Percentiles rank a stretch among this genome's conserved stretches.
phyloP scores from a whole-genome alignment of 169 alveolate species.

The Babesia caballi region DNA sequence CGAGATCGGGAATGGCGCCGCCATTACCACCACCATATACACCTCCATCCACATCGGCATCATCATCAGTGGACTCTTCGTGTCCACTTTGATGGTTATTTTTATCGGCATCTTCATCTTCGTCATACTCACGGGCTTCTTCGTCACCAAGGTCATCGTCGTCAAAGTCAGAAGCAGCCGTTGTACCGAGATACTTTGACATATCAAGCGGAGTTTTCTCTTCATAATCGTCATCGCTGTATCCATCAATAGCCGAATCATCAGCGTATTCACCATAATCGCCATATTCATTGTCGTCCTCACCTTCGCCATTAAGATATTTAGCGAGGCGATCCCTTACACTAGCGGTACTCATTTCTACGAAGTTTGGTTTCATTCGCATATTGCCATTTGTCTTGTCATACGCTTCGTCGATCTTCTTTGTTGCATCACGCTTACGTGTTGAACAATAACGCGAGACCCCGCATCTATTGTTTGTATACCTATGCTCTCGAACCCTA shows the following conservation, averaged over 20 bases:
- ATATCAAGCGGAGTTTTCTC: background rate
- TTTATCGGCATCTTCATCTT: constrained; percentile 11
- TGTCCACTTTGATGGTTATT: background rate
- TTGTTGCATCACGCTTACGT: background rate
- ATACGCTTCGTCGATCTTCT: background rate
- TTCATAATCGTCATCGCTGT: background rate
- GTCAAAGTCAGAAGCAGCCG: background rate
- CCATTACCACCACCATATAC: background rate
- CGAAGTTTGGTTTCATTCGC: too few species aligned
- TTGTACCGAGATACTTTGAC: background rate
- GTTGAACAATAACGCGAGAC: too few species aligned
- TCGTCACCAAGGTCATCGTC: background rate
- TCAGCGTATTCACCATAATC: background rate
- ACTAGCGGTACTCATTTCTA: too few species aligned
- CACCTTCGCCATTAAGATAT: background rate
- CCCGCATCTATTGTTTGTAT: too few species aligned
- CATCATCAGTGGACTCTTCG: constrained; percentile 1
- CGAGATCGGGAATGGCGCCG: constrained; percentile 10
- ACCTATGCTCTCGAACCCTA: too few species aligned
- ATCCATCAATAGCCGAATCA: background rate
- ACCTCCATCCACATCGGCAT: background rate
- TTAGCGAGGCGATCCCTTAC: background rate
- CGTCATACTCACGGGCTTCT: background rate
- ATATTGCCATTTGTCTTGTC: background rate
- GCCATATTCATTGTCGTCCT: background rate